Conservation (phyloP, 2,329 filamentous ascomycete species). For the Fusarium longipes region DNA sequence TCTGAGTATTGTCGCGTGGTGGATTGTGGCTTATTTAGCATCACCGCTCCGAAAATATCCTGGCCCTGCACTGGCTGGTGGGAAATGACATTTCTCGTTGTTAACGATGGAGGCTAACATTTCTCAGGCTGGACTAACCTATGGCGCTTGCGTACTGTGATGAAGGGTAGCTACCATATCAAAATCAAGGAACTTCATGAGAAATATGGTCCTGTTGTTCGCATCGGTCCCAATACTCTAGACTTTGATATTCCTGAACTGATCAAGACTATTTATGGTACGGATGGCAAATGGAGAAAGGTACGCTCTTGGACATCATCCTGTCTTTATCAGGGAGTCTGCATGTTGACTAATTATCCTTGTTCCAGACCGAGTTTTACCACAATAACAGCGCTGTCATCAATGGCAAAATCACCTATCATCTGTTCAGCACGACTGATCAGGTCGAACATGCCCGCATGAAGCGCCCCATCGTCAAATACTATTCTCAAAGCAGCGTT, state of each 20-base stretch:
- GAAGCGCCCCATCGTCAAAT: neutral
- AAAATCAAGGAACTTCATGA: constrained; percentile 46
- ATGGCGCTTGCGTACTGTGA: neutral
- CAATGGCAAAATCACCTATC: neutral
- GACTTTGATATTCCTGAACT: constrained; percentile 52
- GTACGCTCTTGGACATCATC: too few species aligned
- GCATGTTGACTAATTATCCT: too few species aligned
- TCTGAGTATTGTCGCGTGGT: too few species aligned
- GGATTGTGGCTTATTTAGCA: too few species aligned
- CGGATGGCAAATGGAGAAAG: neutral
- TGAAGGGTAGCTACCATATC: neutral
- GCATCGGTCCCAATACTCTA: constrained; percentile 55
- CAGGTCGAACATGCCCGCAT: neutral
- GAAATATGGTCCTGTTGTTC: constrained; percentile 55
- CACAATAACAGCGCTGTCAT: neutral
- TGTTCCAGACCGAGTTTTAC: neutral
- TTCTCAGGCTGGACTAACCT: too few species aligned
- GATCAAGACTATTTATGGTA: constrained; percentile 52
- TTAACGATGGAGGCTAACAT: too few species aligned
- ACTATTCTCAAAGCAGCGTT: neutral
- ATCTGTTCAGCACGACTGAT: neutral
- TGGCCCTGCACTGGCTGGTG: neutral
- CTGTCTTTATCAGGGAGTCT: too few species aligned
- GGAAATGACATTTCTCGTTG: too few species aligned
- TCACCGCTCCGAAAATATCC: too few species aligned